phyloP scores from a whole-genome alignment of 441 rosid species.

The Populus trichocarpa region DNA sequence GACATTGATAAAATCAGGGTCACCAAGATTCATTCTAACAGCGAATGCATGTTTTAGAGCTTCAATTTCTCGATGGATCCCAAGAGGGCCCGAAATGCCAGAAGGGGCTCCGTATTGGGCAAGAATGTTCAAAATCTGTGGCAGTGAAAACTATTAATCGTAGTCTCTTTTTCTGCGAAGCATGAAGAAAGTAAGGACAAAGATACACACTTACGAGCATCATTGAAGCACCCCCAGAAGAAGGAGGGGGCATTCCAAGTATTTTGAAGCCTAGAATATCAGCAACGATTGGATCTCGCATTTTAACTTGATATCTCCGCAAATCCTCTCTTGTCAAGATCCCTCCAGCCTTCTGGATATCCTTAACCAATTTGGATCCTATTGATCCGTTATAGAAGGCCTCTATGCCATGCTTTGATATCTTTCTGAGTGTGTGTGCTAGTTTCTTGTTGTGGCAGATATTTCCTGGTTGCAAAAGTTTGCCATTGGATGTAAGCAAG shows the following conservation, averaged over 20 bases:
- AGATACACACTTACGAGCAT: constrained; percentile 43
- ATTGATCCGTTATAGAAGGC: constrained; percentile 52
- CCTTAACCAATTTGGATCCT: constrained; percentile 35
- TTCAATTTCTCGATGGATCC: constrained; percentile 50
- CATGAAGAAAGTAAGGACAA: neutral
- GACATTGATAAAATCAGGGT: constrained; percentile 46
- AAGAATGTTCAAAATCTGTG: constrained; percentile 53
- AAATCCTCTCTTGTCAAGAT: constrained; percentile 46
- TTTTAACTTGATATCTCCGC: constrained; percentile 39
- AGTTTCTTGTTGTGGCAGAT: constrained; percentile 36
- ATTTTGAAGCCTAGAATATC: constrained; percentile 41
- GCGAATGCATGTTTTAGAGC: constrained; percentile 39
- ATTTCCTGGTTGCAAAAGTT: constrained; percentile 36
- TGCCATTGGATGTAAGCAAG: constrained; percentile 36
- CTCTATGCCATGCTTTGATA: constrained; percentile 30
- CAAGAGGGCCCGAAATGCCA: constrained; percentile 41
- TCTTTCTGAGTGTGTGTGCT: constrained; percentile 33
- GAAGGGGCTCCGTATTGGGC: constrained; percentile 38
- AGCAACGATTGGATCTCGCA: constrained; percentile 31
- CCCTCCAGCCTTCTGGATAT: constrained; percentile 46
- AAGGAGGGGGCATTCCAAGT: constrained; percentile 66
- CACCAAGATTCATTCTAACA: constrained; percentile 62
- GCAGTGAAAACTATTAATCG: neutral
- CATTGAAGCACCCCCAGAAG: constrained; percentile 56
- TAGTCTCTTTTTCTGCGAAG: neutral